phyloP scores from a whole-genome alignment of 106 monocot species.

The Phalaenopsis equestris region DNA sequence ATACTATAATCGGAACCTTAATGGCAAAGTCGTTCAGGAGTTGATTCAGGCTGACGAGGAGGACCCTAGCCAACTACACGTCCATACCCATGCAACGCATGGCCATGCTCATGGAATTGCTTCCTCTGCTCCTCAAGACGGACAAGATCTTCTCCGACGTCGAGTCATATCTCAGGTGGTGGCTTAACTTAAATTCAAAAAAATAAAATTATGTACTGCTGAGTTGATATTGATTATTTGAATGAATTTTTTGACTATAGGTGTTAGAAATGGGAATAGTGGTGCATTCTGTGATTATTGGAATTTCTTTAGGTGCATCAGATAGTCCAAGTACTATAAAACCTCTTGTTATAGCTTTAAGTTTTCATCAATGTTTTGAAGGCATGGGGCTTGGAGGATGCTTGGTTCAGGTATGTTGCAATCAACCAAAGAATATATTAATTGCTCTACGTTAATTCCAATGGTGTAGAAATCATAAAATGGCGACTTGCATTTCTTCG shows the following conservation, averaged over 20 bases:
- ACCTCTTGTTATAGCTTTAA: constrained; percentile 41
- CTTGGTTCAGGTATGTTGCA: constrained; percentile 42
- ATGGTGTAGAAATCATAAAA: no score
- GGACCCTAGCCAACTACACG: background rate
- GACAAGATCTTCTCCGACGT: constrained; percentile 21
- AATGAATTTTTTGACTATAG: constrained; percentile 11
- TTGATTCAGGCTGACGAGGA: background rate
- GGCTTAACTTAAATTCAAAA: background rate
- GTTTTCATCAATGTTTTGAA: constrained; percentile 70
- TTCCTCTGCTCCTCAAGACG: background rate
- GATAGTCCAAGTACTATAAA: constrained; percentile 38
- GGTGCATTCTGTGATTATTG: constrained; percentile 68
- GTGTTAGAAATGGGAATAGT: constrained; percentile 66
- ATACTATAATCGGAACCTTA: constrained; percentile 15
- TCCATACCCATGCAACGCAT: constrained; percentile 27
- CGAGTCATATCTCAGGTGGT: constrained; percentile 47
- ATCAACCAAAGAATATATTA: no score
- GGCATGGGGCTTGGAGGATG: constrained; percentile 71
- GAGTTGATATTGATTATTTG: background rate
- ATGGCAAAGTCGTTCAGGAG: background rate
- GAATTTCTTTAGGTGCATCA: constrained; percentile 52
- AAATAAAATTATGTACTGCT: no score
- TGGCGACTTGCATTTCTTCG: no score
- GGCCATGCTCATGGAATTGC: constrained; percentile 25
- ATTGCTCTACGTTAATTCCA: no score